Percentiles rank a stretch among this genome's conserved stretches.
Evolutionary conservation across 805 yeast species (phyloP).

Genomic region (Metschnikowia lunata): DNA sequence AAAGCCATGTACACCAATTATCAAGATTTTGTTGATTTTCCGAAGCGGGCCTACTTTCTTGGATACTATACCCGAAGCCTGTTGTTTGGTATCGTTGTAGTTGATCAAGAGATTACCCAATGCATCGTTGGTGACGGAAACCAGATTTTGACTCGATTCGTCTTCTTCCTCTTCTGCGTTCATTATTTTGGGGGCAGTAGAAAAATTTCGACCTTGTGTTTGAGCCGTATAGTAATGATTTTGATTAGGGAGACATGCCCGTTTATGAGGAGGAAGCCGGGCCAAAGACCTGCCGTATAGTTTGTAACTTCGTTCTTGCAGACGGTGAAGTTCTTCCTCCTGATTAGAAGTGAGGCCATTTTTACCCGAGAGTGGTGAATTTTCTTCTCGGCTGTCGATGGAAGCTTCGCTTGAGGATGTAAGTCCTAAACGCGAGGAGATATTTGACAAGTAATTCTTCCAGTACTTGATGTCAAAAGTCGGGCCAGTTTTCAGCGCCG

Average conservation of each 20-base stretch:
- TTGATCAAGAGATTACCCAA: constrained; percentile 40
- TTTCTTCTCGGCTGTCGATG: not conserved
- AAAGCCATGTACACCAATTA: constrained; percentile 94
- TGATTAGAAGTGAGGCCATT: constrained; percentile 1
- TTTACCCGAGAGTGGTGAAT: not conserved
- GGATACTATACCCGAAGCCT: constrained; percentile 15
- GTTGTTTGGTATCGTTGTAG: constrained; percentile 10
- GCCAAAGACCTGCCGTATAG: constrained; percentile 36
- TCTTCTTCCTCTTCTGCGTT: constrained; percentile 26
- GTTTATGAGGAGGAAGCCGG: constrained; percentile 31
- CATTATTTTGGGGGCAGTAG: not conserved
- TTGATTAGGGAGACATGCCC: constrained; percentile 30
- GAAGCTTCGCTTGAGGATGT: constrained; percentile 18
- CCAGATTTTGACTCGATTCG: constrained; percentile 26
- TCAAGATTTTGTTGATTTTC: constrained; percentile 57
- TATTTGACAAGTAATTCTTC: constrained; percentile 31
- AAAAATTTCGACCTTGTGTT: too few relatives aligned
- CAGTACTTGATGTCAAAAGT: constrained; percentile 32
- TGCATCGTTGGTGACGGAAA: constrained; percentile 38
- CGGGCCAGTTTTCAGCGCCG: constrained; percentile 17
- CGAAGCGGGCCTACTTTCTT: constrained; percentile 27
- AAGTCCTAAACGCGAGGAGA: constrained; percentile 35
- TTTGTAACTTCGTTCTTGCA: constrained; percentile 36
- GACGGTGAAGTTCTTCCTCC: constrained; percentile 13
- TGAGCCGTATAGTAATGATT: constrained; percentile 24